Evolutionary conservation across 495 filamentous ascomycete genomes (phyloP).

Genomic region (Podospora sp.): DNA sequence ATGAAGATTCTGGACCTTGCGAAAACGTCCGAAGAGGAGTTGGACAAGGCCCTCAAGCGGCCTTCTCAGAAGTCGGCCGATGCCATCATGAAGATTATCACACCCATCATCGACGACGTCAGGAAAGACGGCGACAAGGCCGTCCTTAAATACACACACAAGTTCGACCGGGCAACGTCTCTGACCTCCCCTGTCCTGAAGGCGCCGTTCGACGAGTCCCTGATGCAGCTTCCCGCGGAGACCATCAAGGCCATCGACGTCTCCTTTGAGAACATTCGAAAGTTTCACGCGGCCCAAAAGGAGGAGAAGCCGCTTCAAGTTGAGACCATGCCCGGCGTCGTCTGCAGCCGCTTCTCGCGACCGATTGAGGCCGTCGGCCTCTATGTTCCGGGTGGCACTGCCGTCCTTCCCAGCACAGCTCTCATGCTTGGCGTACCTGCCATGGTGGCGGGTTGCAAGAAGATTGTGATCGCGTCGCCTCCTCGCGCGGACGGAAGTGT

Average conservation of each 20-base stretch:
- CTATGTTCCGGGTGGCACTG: constrained; percentile 94
- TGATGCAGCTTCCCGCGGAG: constrained; percentile 84
- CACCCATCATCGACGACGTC: constrained; percentile 87
- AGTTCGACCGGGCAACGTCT: constrained; percentile 93
- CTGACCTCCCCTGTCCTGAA: constrained; percentile 84
- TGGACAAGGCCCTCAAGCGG: constrained; percentile 73
- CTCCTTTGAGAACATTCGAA: constrained; percentile 89
- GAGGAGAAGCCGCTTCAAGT: constrained; percentile 77
- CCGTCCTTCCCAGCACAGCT: constrained; percentile 91
- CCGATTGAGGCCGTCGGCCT: constrained; percentile 93
- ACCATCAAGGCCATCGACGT: constrained; percentile 89
- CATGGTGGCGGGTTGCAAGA: constrained; percentile 96
- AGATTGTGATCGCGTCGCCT: constrained; percentile 89
- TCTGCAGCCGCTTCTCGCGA: constrained; percentile 89
- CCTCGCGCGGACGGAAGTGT: constrained; percentile 87
- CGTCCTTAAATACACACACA: constrained; percentile 88
- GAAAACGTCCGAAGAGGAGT: constrained; percentile 58
- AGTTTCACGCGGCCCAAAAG: constrained; percentile 88
- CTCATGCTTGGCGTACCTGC: constrained; percentile 98
- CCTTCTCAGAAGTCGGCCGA: constrained; percentile 93
- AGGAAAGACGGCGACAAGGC: constrained; percentile 80
- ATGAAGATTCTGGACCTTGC: constrained; percentile 79
- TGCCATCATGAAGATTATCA: constrained; percentile 83
- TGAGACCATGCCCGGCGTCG: constrained; percentile 96
- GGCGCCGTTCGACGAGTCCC: constrained; percentile 78